phyloP scores from a whole-genome alignment of 768 basidiomycete species.

The Pholiota microspora region DNA sequence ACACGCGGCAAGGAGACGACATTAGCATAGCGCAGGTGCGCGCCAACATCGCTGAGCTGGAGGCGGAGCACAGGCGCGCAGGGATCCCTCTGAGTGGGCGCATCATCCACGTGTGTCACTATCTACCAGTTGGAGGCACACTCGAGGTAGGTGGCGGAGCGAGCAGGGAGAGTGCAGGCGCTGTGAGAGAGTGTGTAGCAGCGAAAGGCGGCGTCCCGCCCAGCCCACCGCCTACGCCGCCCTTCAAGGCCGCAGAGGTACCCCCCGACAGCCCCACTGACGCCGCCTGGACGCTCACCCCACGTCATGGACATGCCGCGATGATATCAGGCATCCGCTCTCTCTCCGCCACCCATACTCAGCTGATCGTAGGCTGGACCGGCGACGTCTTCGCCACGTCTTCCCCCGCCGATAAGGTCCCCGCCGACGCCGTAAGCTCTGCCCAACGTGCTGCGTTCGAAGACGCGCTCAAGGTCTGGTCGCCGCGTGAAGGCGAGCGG shows the following conservation, averaged over 20 bases:
- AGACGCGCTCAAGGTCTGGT: constrained; percentile 59
- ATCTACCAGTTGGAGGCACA: constrained; percentile 76
- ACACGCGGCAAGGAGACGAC: constrained; percentile 61
- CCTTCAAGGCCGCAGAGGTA: constrained; percentile 50
- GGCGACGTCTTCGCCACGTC: constrained; percentile 85
- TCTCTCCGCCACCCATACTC: constrained; percentile 80
- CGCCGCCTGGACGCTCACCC: constrained; percentile 68
- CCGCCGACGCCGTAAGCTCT: constrained; percentile 49
- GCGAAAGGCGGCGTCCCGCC: too few species aligned
- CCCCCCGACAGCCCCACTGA: too few species aligned
- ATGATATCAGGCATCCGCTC: constrained; percentile 93
- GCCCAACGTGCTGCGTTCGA: constrained; percentile 65
- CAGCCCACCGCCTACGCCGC: constrained; percentile 80
- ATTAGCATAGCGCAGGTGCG: constrained; percentile 73
- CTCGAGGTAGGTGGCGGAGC: too few species aligned
- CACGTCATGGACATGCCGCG: constrained; percentile 88
- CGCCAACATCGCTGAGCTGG: constrained; percentile 66
- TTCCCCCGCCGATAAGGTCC: constrained; percentile 33
- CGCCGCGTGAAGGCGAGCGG: constrained; percentile 56
- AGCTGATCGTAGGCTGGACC: constrained; percentile 92
- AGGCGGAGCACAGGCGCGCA: constrained; percentile 66
- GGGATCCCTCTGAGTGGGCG: constrained; percentile 80
- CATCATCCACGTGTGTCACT: constrained; percentile 90
- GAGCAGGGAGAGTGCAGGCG: too few species aligned
- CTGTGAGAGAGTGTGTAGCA: too few species aligned